Conservation (phyloP, 345 rosid genomes). For the Hirschfeldia incana region DNA sequence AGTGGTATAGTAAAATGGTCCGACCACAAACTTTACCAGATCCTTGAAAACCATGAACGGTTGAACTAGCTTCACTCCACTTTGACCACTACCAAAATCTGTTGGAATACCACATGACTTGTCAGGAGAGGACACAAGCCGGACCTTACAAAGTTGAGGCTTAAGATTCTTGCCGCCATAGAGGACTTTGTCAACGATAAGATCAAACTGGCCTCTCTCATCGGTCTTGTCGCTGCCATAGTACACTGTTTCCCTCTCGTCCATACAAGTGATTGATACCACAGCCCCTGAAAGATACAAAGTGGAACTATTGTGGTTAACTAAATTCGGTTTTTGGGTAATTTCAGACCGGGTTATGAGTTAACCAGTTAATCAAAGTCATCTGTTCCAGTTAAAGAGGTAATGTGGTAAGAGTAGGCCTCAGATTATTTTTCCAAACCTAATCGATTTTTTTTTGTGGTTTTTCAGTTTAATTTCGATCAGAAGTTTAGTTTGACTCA, state of each 20-base stretch:
- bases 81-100: constrained; percentile 59
- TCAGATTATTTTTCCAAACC: too few species aligned
- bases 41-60: constrained; percentile 53
- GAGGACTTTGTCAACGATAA: constrained; percentile 42
- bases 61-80: constrained; percentile 54
- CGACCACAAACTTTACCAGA: constrained; percentile 45
- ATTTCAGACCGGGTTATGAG: neutral
- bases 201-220: constrained; percentile 56
- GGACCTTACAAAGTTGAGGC: constrained; percentile 50
- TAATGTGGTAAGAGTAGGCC: too few species aligned
- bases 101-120: constrained; percentile 60
- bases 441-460: too few species aligned
- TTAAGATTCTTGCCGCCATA: constrained; percentile 56
- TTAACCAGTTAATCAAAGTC: neutral
- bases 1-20: constrained; percentile 60
- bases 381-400: too few species aligned
- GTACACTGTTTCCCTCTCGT: constrained; percentile 61
- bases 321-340: neutral
- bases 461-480: too few species aligned
- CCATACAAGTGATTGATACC: constrained; percentile 71
- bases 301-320: neutral
- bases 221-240: constrained; percentile 68
- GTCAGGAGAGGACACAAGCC: constrained; percentile 71
- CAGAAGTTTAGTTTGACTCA: too few species aligned
- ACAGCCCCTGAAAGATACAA: constrained; percentile 46